Percentiles rank a stretch among this genome's conserved stretches.
These are phyloP conservation scores for Salix purpurea DNA, from an alignment of 345 rosid species.

Conservation along the genomic window DNA sequence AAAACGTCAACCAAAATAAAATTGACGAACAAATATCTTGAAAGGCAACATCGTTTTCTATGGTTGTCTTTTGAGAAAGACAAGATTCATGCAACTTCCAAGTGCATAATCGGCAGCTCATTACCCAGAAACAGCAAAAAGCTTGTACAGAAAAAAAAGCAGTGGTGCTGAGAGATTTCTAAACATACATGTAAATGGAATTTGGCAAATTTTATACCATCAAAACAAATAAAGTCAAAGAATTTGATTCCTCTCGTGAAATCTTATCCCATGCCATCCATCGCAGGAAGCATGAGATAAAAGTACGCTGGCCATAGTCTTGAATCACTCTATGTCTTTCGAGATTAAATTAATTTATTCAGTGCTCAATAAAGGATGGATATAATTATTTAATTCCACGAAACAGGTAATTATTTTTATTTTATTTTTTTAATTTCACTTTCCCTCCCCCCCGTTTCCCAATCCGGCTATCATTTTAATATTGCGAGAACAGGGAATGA, in stretches of 20 bases:
- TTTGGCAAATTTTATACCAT: neutral
- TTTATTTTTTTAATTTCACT: too few species aligned
- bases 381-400: too few species aligned
- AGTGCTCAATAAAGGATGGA: too few species aligned
- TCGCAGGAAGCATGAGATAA: neutral
- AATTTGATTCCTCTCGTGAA: constrained; percentile 2
- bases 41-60: neutral
- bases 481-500: neutral
- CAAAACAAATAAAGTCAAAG: constrained; percentile 3
- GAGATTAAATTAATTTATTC: neutral
- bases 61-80: neutral
- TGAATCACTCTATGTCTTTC: neutral
- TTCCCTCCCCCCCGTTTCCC: too few species aligned
- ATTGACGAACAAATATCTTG: neutral
- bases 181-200: neutral
- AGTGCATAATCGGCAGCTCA: neutral
- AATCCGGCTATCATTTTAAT: neutral
- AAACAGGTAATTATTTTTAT: too few species aligned
- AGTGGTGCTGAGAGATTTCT: neutral
- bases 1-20: rapidly evolving
- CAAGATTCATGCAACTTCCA: neutral
- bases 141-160: neutral
- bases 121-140: neutral
- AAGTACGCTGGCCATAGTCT: too few species aligned
- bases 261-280: neutral